A percentile compares a stretch with the other conserved stretches of the same genome.
These are phyloP conservation scores for Mycogone perniciosa DNA, from an alignment of 2,329 filamentous ascomycete genomes.

Conservation along the genomic window DNA sequence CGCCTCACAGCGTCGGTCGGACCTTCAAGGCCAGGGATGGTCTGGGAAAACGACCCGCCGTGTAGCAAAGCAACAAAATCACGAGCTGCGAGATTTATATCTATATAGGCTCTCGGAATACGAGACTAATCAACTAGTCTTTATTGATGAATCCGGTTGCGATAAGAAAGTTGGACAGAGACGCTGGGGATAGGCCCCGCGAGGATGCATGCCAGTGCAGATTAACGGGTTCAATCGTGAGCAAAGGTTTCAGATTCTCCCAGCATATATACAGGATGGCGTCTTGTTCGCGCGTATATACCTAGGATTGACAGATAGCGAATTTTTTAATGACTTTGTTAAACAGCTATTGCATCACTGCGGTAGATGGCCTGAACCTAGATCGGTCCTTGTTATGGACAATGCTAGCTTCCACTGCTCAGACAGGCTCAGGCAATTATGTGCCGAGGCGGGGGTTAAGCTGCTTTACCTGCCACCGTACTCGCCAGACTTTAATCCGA, in stretches of 20 bases:
- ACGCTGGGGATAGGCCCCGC: slow-evolving; percentile 27
- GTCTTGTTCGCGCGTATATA: not conserved
- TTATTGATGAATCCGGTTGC: slow-evolving; percentile 30
- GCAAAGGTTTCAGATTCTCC: slow-evolving; percentile 18
- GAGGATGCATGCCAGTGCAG: slow-evolving; percentile 20
- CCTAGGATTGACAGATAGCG: not conserved
- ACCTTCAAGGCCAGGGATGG: not conserved
- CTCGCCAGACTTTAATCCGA: no score
- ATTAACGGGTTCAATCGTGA: slow-evolving; percentile 17
- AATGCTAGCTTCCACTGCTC: no score
- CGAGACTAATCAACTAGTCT: slow-evolving; percentile 28
- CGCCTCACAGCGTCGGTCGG: not conserved
- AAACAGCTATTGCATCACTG: slow-evolving; percentile 26
- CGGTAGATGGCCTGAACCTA: slow-evolving; percentile 24
- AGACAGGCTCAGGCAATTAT: no score
- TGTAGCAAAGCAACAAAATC: slow-evolving; percentile 25
- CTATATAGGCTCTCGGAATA: slow-evolving; percentile 23
- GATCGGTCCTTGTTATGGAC: slow-evolving; percentile 27
- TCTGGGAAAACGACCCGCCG: slow-evolving; percentile 23
- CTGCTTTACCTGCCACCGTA: no score
- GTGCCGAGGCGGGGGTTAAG: no score
- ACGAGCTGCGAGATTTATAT: slow-evolving; percentile 23
- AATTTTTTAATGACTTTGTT: slow-evolving; percentile 18
- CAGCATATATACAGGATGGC: not conserved
- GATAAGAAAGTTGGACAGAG: slow-evolving; percentile 27